These are phyloP conservation scores for Alternaria sp. DNA, from an alignment of 2,329 filamentous ascomycete species.

Conservation along the genomic window DNA sequence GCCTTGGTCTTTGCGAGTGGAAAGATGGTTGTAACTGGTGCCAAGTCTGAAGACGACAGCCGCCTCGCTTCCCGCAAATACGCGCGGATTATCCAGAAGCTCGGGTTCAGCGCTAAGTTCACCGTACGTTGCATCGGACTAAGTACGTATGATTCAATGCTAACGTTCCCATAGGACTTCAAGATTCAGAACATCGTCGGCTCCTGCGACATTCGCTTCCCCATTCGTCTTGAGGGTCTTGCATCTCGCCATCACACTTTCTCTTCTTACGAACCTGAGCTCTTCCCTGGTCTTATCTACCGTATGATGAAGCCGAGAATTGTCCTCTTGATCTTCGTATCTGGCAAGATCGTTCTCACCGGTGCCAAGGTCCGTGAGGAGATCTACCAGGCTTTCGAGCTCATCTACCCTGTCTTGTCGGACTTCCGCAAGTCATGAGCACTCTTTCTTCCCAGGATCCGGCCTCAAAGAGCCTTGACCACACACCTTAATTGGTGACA, in stretches of 20 bases:
- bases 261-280: constrained; percentile 89
- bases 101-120: constrained; percentile 99
- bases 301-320: constrained; percentile 99
- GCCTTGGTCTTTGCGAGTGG: constrained; percentile 97
- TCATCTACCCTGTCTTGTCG: constrained; percentile 44
- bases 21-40: constrained; percentile 99
- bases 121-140: constrained; percentile 56
- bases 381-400: constrained; percentile 64
- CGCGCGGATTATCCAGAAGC: constrained; percentile 98
- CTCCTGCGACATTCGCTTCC: constrained; percentile 99
- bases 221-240: constrained; percentile 93
- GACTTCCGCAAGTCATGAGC: constrained; percentile 68
- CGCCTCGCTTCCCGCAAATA: constrained; percentile 98
- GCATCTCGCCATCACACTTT: constrained; percentile 99
- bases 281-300: constrained; percentile 99
- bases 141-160: constrained; percentile 14
- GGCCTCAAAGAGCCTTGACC: constrained; percentile 9
- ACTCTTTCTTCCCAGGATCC: not conserved
- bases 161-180: constrained; percentile 68
- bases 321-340: constrained; percentile 95
- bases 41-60: constrained; percentile 96
- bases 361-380: constrained; percentile 98
- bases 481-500: constrained; percentile 5
- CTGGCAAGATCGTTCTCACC: constrained; percentile 96
- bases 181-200: constrained; percentile 98